A percentile compares a stretch with the other conserved stretches of the same genome.
Conservation (phyloP, 2,329 filamentous ascomycete species). For the Alternaria conjuncta region DNA sequence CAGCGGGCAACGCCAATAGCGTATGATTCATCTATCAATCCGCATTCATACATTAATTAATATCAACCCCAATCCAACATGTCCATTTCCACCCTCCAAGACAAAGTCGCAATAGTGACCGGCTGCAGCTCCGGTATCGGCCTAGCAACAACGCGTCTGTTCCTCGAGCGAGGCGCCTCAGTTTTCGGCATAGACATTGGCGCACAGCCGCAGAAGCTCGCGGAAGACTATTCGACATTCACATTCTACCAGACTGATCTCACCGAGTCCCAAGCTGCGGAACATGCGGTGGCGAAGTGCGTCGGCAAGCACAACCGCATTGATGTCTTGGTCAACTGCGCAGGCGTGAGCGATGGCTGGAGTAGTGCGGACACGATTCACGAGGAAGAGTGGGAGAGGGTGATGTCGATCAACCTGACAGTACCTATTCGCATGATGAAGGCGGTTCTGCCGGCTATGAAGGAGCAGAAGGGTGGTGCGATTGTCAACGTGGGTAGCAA, state of each 20-base stretch:
- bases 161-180: constrained; percentile 31
- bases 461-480: constrained; percentile 46
- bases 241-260: constrained; percentile 36
- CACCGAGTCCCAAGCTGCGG: constrained; percentile 22
- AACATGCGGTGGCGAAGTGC: constrained; percentile 33
- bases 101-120: constrained; percentile 37
- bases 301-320: constrained; percentile 30
- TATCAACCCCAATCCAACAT: constrained; percentile 3
- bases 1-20: not conserved
- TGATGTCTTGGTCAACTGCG: constrained; percentile 56
- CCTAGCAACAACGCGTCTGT: constrained; percentile 33
- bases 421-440: constrained; percentile 56
- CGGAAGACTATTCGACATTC: constrained; percentile 24
- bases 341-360: constrained; percentile 54
- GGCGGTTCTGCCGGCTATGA: constrained; percentile 53
- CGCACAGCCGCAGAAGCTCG: constrained; percentile 22
- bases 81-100: constrained; percentile 29
- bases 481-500: constrained; percentile 52
- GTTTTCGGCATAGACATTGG: constrained; percentile 41
- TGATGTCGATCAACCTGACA: constrained; percentile 53
- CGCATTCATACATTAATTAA: not conserved
- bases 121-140: constrained; percentile 42
- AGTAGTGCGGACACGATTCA: constrained; percentile 49
- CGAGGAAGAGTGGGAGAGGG: constrained; percentile 50
- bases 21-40: not conserved